Evolutionary conservation across 305 asterid genomes (phyloP), one percentile per base, ranked within the genome.

Genomic region (Fraxinus nigra): DNA sequence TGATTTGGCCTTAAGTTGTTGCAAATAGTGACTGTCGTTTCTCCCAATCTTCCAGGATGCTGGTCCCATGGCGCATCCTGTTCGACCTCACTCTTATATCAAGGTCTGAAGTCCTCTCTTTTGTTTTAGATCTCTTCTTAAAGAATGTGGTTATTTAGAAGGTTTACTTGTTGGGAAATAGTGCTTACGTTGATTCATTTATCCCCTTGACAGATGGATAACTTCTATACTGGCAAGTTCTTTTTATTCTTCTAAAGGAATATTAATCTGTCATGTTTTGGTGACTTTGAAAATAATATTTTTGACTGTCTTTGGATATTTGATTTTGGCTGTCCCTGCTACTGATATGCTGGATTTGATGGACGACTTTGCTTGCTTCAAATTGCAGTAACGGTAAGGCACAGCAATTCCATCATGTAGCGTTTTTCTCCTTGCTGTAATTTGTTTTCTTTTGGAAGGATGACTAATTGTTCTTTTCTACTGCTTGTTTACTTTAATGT

Each of bases 61-160:
- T 70, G 91, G 98, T 87, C 98, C 97, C 81, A 91, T 92, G 97
- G 93, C 95, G 84, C 98, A 93, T 88, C 98, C 98, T 11, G 95
- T 93, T 40, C 90, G 98, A 18, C 97, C 98, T 80, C 95, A 92
- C 82, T 91, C 94, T 76, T 93, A 91, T 51, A 93, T 92, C 81
- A 92, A 92, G 98, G 97, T 93, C 37, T 78, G 69, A 16, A 82
- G 46, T 24, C 4, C 84, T 75, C 37, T 83, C 65, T 51, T 69
- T 67, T 67, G 51, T 26, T 34, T 26, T 38, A 78, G 11, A 38
- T 24, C 37, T 43, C 38, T 48, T 24, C 74, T 22, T 20, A 11
- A 61, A 73, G 67, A 78, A 37, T 40, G 26, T 37, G 14, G 77
- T 72, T 54, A 13, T 46, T 72, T 11, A 72, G 20, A 35, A 30